Evolutionary conservation across 2,329 filamentous ascomycete genomes (phyloP).

Genomic region (Whalleya microplaca): DNA sequence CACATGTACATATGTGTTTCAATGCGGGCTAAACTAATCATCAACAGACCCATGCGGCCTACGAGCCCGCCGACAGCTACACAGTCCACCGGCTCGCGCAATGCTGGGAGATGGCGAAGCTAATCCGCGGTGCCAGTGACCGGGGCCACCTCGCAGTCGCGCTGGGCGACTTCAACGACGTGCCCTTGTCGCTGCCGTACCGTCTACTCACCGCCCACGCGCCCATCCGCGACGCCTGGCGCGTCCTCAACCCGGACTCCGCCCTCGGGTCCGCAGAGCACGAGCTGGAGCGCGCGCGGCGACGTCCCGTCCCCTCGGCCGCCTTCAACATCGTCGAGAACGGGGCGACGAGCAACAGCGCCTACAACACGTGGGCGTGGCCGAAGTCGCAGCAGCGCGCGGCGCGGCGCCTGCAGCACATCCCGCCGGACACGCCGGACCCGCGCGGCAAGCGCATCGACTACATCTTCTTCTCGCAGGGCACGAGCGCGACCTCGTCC

Average conservation of each 20-base stretch:
- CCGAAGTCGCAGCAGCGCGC: constrained; percentile 69
- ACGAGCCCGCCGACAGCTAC: constrained; percentile 84
- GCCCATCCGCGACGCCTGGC: constrained; percentile 83
- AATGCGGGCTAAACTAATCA: background rate
- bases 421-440: constrained; percentile 71
- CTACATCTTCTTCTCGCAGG: constrained; percentile 83
- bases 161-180: constrained; percentile 95
- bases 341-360: constrained; percentile 84
- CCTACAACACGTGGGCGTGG: constrained; percentile 95
- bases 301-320: constrained; percentile 72
- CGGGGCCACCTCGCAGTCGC: constrained; percentile 83
- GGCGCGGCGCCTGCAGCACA: constrained; percentile 60
- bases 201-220: constrained; percentile 78
- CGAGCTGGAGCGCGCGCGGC: constrained; percentile 66
- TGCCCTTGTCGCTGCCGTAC: constrained; percentile 84
- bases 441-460: constrained; percentile 84
- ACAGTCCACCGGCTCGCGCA: constrained; percentile 88
- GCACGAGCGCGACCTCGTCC: constrained; percentile 31
- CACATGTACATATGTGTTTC: background rate
- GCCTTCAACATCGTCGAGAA: constrained; percentile 79
- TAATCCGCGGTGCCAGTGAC: constrained; percentile 80
- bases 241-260: constrained; percentile 79
- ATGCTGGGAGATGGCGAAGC: constrained; percentile 91
- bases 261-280: constrained; percentile 76
- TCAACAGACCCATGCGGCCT: constrained; percentile 73